Evolutionary conservation across 2,329 filamentous ascomycete species (phyloP).

Genomic region (Didymella pomorum): DNA sequence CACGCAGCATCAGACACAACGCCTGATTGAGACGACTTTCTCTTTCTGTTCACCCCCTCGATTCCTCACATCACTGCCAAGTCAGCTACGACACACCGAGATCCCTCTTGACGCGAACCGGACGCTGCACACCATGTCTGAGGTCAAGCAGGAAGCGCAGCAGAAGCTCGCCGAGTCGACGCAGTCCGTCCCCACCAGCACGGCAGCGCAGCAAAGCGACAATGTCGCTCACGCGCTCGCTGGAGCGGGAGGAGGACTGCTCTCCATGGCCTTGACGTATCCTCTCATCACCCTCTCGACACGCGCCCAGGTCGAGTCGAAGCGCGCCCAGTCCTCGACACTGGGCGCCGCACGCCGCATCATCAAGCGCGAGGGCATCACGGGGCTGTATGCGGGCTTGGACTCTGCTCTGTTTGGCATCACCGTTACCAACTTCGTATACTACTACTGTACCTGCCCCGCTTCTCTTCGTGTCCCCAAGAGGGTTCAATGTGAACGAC

Average conservation of each 20-base stretch:
- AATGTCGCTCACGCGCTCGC: slow-evolving; percentile 96
- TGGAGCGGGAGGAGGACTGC: slow-evolving; percentile 88
- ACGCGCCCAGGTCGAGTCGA: slow-evolving; percentile 96
- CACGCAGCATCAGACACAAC: slow-evolving; percentile 20
- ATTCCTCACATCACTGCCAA: not conserved
- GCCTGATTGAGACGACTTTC: slow-evolving; percentile 5
- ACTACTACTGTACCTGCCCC: slow-evolving; percentile 81
- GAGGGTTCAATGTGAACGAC: not conserved
- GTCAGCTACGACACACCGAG: not conserved
- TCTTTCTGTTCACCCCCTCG: not conserved
- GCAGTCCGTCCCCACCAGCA: slow-evolving; percentile 59
- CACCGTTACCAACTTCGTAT: slow-evolving; percentile 98
- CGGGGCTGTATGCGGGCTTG: slow-evolving; percentile 89
- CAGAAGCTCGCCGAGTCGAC: slow-evolving; percentile 49
- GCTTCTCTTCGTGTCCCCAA: not conserved
- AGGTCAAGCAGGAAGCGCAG: slow-evolving; percentile 42
- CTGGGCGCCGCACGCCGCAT: slow-evolving; percentile 84
- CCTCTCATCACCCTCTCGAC: slow-evolving; percentile 97
- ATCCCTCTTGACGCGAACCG: slow-evolving; percentile 5
- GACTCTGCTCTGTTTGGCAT: slow-evolving; percentile 97
- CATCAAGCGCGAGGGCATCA: slow-evolving; percentile 87
- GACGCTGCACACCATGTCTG: slow-evolving; percentile 37
- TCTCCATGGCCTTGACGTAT: slow-evolving; percentile 95
- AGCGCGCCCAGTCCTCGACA: slow-evolving; percentile 85
- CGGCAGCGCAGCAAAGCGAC: slow-evolving; percentile 83